phyloP scores from a whole-genome alignment of 345 rosid genomes.

The Salix viminalis region DNA sequence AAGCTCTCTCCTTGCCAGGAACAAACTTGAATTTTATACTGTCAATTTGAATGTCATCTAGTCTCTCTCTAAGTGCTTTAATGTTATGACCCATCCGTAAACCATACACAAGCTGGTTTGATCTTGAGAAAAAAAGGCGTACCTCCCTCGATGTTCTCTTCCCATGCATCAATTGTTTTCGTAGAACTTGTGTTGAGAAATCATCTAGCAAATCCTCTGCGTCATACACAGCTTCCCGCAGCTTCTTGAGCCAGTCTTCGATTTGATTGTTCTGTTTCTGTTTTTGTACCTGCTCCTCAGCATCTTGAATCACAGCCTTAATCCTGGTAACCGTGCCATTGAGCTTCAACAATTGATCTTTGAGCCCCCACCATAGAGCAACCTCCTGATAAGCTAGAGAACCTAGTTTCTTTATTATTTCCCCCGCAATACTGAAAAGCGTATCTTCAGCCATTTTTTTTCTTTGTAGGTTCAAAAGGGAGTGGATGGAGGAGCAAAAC shows the following conservation, averaged over 20 bases:
- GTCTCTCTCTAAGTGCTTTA: slow-evolving; percentile 11
- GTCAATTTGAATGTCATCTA: slow-evolving; percentile 11
- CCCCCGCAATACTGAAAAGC: not conserved
- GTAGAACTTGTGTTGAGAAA: slow-evolving; percentile 9
- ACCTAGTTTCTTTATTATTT: not conserved
- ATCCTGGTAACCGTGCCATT: too few species aligned
- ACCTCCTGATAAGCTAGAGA: not conserved
- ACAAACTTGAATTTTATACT: not conserved
- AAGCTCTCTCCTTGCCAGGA: not conserved
- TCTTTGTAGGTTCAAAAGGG: too few species aligned
- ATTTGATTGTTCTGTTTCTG: not conserved
- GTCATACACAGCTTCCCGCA: slow-evolving; percentile 27
- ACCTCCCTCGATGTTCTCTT: not conserved
- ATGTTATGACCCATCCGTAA: slow-evolving; percentile 12
- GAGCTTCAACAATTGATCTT: too few species aligned
- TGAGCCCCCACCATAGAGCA: too few species aligned
- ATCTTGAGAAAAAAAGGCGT: slow-evolving; percentile 4
- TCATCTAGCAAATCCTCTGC: slow-evolving; percentile 37
- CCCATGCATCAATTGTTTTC: not conserved
- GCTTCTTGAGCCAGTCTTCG: slow-evolving; percentile 22
- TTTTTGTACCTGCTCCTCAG: not conserved
- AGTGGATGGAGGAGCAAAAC: too few species aligned
- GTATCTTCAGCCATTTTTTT: slow-evolving; percentile 9
- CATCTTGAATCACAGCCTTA: not conserved
- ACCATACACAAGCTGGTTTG: not conserved